Evolutionary conservation across 176 grass and related monocot species (phyloP), one percentile per base, ranked within the genome.

Genomic region (Metroxylon sagu): DNA sequence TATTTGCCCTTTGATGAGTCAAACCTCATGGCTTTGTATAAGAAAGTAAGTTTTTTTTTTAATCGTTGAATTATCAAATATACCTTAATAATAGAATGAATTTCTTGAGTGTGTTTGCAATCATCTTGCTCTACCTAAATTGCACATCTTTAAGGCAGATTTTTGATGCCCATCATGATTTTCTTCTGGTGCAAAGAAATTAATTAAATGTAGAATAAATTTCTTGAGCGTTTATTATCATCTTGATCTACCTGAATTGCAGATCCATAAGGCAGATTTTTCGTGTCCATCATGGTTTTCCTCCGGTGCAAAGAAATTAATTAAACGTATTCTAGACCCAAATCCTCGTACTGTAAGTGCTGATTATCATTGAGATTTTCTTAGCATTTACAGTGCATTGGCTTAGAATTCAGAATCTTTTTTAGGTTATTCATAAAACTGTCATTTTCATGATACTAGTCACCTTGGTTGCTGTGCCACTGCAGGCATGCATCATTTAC

Each of bases 1-100:
- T 98, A 85, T 69, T 85, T 98, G 74, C 93, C 93, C 49, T 98
- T 98, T 25, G 87, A 98, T 68, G 87, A 98, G 27, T 5, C 61
- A 18, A 92, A 83, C 70, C 19, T 83, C 35, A 76, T 78, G 84
- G 52, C 5, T 48, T 68, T 98, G 4, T 98, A 98, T 62, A 92
- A 73, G 62, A 62, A 88, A 72, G 93, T 98, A 78, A 71, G 67
- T 77, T 56, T 25, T 7, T 7, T 35, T 30, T 35, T 30, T 49
- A 52, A 14, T 67, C 27, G 43, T 54, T 49, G 19, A 6, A 14
- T n/a, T 56, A 50, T 3, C 48, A 18, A 68, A 10, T 72, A 55
- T 4, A 57, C 69, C 59, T 68, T 52, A 4, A 23, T 64, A 4
- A 48, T 28, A 74, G 77, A 60, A 48, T 43, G 6, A 26, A 53